Evolutionary conservation across 176 grass and related monocot species (phyloP).

Genomic region (Raddia guianensis): DNA sequence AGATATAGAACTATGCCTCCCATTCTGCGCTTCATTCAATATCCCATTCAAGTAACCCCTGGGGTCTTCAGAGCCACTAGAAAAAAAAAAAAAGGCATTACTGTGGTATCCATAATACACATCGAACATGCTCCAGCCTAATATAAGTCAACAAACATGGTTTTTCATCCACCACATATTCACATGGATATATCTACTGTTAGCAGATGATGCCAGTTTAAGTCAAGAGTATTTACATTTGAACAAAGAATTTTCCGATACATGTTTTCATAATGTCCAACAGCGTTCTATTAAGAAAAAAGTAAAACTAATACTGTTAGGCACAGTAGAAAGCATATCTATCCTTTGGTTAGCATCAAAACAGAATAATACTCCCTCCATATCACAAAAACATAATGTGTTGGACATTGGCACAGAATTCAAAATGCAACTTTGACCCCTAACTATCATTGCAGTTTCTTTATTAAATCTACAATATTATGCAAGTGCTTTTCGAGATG

Average conservation of each 20-base stretch:
- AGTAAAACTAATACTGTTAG: too few relatives aligned
- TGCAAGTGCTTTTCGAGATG: too few relatives aligned
- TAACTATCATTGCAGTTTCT: too few relatives aligned
- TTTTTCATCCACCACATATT: background rate
- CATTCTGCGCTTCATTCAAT: slow-evolving; percentile 50
- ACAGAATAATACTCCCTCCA: background rate
- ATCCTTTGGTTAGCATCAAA: background rate
- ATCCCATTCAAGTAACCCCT: slow-evolving; percentile 57
- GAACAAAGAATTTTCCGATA: background rate
- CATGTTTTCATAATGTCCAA: background rate
- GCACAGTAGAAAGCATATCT: background rate
- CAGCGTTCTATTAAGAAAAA: background rate
- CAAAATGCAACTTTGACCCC: too few relatives aligned
- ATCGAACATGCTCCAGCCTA: slow-evolving; percentile 4
- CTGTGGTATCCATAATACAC: background rate
- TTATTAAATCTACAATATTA: too few relatives aligned
- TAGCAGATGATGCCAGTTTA: slow-evolving; percentile 4
- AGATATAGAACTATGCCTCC: slow-evolving; percentile 45
- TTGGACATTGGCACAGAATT: too few relatives aligned
- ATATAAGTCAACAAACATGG: slow-evolving; percentile 25
- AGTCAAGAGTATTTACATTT: background rate
- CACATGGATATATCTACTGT: background rate
- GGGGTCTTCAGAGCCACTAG: slow-evolving; percentile 51
- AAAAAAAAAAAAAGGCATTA: slow-evolving; percentile 34
- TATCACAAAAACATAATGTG: too few relatives aligned